A percentile compares a stretch with the other conserved stretches of the same genome.
Evolutionary conservation across 305 asterid species (phyloP).

Genomic region (Nicotiana rustica): DNA sequence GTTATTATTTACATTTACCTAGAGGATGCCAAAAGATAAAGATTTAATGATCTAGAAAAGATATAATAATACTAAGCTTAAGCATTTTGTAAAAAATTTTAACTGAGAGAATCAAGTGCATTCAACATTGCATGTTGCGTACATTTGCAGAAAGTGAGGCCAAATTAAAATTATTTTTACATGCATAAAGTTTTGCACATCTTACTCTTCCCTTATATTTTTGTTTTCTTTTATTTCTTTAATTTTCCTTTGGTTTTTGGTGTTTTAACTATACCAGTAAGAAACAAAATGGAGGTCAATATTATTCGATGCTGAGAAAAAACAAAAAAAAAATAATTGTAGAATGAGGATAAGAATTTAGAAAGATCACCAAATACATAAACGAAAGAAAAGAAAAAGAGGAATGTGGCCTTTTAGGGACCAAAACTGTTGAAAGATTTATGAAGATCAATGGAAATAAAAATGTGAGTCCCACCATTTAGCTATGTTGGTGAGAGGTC

Average conservation of each 20-base stretch:
- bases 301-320: background rate
- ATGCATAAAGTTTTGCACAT: background rate
- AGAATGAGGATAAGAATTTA: conserved; percentile 17
- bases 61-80: too few species aligned
- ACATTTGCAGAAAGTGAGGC: too few species aligned
- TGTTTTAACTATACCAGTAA: background rate
- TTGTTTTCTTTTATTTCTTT: background rate
- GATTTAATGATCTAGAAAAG: too few species aligned
- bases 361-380: background rate
- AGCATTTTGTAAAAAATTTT: too few species aligned
- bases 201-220: background rate
- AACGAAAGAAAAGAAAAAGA: background rate
- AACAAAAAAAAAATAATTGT: background rate
- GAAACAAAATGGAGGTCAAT: background rate
- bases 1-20: too few species aligned
- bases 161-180: too few species aligned
- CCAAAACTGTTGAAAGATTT: conserved; percentile 29
- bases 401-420: background rate
- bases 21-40: too few species aligned
- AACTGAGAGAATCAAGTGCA: too few species aligned
- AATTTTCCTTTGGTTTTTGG: background rate
- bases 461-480: conserved; percentile 42
- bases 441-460: conserved; percentile 31
- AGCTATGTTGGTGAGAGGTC: conserved; percentile 43
- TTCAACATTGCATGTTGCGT: too few species aligned